phyloP scores from a whole-genome alignment of 345 rosid species.

The Linum lewisii region DNA sequence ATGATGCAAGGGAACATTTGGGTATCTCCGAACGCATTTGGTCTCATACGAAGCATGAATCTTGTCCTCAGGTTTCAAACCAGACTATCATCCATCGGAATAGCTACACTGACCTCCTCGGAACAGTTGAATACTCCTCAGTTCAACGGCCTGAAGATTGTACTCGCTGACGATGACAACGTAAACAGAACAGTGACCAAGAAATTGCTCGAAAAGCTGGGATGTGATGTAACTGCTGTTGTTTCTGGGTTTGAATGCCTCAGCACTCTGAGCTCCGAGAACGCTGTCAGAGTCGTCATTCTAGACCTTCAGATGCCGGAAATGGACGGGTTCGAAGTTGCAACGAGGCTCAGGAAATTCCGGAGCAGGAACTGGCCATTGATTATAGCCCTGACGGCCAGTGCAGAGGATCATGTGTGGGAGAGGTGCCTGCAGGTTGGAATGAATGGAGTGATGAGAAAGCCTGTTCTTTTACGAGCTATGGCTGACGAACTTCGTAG shows the following conservation, averaged over 20 bases:
- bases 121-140: conserved; percentile 45
- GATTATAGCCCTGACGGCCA: conserved; percentile 82
- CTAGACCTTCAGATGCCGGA: conserved; percentile 90
- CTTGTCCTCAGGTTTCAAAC: conserved; percentile 60
- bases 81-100: conserved; percentile 34
- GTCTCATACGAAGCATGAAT: conserved; percentile 63
- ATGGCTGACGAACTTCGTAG: conserved; percentile 74
- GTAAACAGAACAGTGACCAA: conserved; percentile 69
- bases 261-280: conserved; percentile 45
- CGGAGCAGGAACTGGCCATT: conserved; percentile 67
- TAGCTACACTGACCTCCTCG: conserved; percentile 24
- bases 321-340: conserved; percentile 93
- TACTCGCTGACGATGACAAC: conserved; percentile 68
- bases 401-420: conserved; percentile 64
- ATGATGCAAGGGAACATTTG: conserved; percentile 96
- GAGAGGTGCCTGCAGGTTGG: conserved; percentile 71
- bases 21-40: conserved; percentile 55
- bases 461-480: conserved; percentile 72
- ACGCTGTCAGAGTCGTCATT: conserved; percentile 47
- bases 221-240: conserved; percentile 72
- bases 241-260: conserved; percentile 88
- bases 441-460: conserved; percentile 81
- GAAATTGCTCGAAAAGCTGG: conserved; percentile 72
- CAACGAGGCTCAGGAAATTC: conserved; percentile 72
- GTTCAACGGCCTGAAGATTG: conserved; percentile 53